phyloP scores from a whole-genome alignment of 2,329 filamentous ascomycete genomes.

The Clathrospora elynae region DNA sequence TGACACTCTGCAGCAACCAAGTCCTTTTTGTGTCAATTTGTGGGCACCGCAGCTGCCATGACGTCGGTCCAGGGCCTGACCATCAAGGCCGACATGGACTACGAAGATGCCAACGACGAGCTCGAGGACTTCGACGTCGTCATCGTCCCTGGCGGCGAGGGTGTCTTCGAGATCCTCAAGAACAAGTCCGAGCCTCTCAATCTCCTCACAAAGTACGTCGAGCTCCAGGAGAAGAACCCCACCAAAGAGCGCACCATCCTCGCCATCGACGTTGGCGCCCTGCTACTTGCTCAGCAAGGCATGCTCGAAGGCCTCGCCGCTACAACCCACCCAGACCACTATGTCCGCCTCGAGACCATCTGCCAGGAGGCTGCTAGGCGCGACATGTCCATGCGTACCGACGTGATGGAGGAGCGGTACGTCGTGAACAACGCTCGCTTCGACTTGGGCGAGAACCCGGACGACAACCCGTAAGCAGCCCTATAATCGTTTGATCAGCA shows the following conservation, averaged over 20 bases:
- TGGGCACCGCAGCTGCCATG: slow-evolving; percentile 54
- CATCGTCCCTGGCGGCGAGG: slow-evolving; percentile 74
- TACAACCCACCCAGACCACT: slow-evolving; percentile 80
- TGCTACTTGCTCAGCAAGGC: slow-evolving; percentile 76
- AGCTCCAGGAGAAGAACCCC: slow-evolving; percentile 79
- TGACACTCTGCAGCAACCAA: slow-evolving; percentile 53
- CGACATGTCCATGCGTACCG: slow-evolving; percentile 75
- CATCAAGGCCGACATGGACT: slow-evolving; percentile 75
- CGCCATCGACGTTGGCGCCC: slow-evolving; percentile 77
- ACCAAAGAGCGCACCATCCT: slow-evolving; percentile 79
- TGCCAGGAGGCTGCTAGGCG: slow-evolving; percentile 74
- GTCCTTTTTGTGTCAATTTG: slow-evolving; percentile 61
- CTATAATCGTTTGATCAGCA: not conserved
- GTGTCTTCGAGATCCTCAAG: slow-evolving; percentile 65
- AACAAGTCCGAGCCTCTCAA: slow-evolving; percentile 64
- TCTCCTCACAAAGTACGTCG: slow-evolving; percentile 76
- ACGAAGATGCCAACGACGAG: slow-evolving; percentile 74
- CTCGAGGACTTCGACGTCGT: slow-evolving; percentile 80
- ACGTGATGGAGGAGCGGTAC: slow-evolving; percentile 83
- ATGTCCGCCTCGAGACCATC: slow-evolving; percentile 80
- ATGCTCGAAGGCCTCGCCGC: slow-evolving; percentile 78
- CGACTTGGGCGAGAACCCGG: slow-evolving; percentile 75
- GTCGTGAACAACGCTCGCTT: slow-evolving; percentile 92
- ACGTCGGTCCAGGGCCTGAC: slow-evolving; percentile 67
- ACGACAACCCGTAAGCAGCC: slow-evolving; percentile 64